Base-by-base conservation (phyloP, 164 flowering plant genomes). In the Tetracentron sinense region DNA sequence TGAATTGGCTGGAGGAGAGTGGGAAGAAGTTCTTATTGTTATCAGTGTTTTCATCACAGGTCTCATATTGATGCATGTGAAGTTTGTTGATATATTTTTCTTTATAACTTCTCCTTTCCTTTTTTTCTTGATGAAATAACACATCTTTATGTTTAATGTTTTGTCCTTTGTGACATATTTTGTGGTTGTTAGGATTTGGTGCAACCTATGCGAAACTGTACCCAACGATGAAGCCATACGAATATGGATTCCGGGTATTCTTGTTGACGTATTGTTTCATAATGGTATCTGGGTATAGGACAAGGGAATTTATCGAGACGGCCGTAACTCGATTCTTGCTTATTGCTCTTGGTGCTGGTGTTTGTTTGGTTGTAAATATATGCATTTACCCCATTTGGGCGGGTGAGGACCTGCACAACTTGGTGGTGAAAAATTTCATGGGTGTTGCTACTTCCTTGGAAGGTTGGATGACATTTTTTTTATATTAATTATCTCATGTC, bases 301-400 rank as follows among this genome's bases (percentile, higher is more conserved):
- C 82, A 22, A 78, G 86, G 42, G 70, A 87, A 54, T 94, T 91
- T 60, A 54, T 86, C 27, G 59, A 83, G 2, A 89, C 94, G 6
- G 92, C 88, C 16, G 65, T 83, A 3, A 69, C 75, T 55, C 79
- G 97, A n/a, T 74, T 89, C 20, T 6, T 90, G 54, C 80, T 93
- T 17, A 93, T 93, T 68, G 92, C 71, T 12, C 26, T 85, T 35
- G 97, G 98, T 64, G 97, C 97, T 42, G 78, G 68, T 35, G 79
- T 89, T 38, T 55, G 81, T 61, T 72, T 89, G 71, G 72, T 72
- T 48, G 77, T 90, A 21, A 93, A 87, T 60, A 81, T 85, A 28
- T 81, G 74, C 42, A 74, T 93, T n/a, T 93, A 69, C 62, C 98
- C 98, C 31, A 89, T 89, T 14, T 93, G 98, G 98, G 79, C 98